Percentiles rank a stretch among this genome's conserved stretches.
Evolutionary conservation across 441 rosid species (phyloP).

Genomic region (Populus hybrid): DNA sequence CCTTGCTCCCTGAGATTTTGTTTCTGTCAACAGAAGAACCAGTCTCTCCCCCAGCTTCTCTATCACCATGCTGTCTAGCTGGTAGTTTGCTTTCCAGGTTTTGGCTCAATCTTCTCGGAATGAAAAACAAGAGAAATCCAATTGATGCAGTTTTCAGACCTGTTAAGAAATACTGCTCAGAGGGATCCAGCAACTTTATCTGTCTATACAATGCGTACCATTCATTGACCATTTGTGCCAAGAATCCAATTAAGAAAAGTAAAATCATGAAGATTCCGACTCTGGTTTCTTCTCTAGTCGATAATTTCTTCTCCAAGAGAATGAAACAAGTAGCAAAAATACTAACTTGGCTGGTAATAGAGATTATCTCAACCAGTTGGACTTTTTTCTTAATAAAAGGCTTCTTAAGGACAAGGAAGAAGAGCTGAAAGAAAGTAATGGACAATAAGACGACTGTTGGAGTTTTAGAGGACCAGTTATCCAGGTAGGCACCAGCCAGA

Average conservation of each 20-base stretch:
- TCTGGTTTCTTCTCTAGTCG: conserved; percentile 36
- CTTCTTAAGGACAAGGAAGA: conserved; percentile 82
- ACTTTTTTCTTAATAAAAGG: conserved; percentile 90
- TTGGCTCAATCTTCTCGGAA: conserved; percentile 47
- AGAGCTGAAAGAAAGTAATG: conserved; percentile 80
- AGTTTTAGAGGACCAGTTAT: conserved; percentile 45
- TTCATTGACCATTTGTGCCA: conserved; percentile 54
- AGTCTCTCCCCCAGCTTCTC: conserved; percentile 36
- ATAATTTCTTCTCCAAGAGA: conserved; percentile 41
- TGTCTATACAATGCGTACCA: conserved; percentile 74
- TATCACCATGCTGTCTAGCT: conserved; percentile 20
- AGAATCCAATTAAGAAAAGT: conserved; percentile 66
- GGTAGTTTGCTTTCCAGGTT: conserved; percentile 49
- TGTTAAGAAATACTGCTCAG: conserved; percentile 41
- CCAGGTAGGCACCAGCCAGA: conserved; percentile 58
- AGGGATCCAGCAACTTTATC: conserved; percentile 54
- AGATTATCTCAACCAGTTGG: conserved; percentile 76
- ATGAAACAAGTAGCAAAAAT: conserved; percentile 50
- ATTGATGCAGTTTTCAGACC: conserved; percentile 64
- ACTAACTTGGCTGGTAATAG: conserved; percentile 59
- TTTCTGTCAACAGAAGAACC: conserved; percentile 41
- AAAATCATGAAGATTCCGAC: conserved; percentile 64
- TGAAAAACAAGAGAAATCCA: conserved; percentile 53
- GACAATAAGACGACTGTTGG: conserved; percentile 51
- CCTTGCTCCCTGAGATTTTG: conserved; percentile 47